Conservation (phyloP, 2,329 filamentous ascomycete genomes). For the Fusarium miscanthi region DNA sequence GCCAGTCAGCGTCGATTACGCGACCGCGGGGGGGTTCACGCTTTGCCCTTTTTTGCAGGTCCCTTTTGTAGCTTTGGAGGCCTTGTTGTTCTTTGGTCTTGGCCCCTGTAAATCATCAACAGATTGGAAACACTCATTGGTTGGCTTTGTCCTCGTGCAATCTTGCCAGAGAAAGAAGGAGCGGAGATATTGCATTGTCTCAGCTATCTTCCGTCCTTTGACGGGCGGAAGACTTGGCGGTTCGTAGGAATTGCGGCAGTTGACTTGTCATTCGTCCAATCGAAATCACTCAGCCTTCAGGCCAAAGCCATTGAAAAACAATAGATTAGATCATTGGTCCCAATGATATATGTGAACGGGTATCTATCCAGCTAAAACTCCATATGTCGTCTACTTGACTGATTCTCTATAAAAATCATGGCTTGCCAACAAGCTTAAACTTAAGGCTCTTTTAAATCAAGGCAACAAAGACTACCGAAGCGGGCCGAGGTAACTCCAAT, state of each 20-base stretch:
- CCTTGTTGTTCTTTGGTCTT: constrained; percentile 27
- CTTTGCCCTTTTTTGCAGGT: constrained; percentile 46
- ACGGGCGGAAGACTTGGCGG: not conserved
- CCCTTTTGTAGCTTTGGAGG: constrained; percentile 22
- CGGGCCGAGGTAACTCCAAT: constrained; percentile 6
- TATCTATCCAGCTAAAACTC: constrained; percentile 18
- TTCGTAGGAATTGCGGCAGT: not conserved
- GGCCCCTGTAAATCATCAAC: constrained; percentile 18
- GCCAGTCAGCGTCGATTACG: constrained; percentile 25
- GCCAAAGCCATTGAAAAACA: not conserved
- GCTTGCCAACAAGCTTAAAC: constrained; percentile 1
- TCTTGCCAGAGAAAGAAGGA: constrained; percentile 27
- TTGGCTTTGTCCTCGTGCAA: constrained; percentile 15
- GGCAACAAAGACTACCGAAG: not conserved
- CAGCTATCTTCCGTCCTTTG: constrained; percentile 17
- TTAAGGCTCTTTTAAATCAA: not conserved
- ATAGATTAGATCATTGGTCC: constrained; percentile 1
- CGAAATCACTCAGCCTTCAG: constrained; percentile 10
- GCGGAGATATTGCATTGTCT: constrained; percentile 16
- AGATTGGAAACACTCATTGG: constrained; percentile 20
- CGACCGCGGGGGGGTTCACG: not conserved
- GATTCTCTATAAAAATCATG: not conserved
- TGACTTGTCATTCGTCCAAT: constrained; percentile 17
- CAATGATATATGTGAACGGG: not conserved
- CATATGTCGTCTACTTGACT: not conserved